Evolutionary conservation across 1,284 basidiomycete species (phyloP), one percentile per base, ranked within the genome.

Genomic region (Farysia itapuensis): DNA sequence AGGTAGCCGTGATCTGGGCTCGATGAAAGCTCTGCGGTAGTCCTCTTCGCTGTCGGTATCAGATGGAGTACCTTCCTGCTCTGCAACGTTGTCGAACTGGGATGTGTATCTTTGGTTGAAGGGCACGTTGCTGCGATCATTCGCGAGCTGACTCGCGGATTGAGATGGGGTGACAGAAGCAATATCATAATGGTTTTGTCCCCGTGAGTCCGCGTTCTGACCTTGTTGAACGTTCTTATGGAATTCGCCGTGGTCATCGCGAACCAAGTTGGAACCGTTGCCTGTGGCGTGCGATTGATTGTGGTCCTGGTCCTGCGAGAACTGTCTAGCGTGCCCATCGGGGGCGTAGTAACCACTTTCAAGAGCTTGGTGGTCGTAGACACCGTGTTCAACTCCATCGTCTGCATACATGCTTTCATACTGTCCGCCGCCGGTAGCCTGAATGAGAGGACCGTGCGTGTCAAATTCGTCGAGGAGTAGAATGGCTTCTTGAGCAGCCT

Each of bases 161-260:
- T 78, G 75, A 8, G 74, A 78, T 1, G 77, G 77, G 2, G 77
- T 77, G 30, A 78, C 70, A 9, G 73, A 73, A 23, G 71, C 69
- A 28, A 60, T 60, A 30, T 72, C 68, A 42, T 70, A 67, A 20
- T 66, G 61, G 15, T 69, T 52, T 4, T 43, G 43, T 18, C 36
- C 30, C 18, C 58, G 47, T 5, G 38, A 42, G 25, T 52, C 56
- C 21, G 19, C 4, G 6, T 21, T 14, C 6, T 28, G 39, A 25
- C 16, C 18, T 18, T 31, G 21, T 31, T 61, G 46, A 24, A 61
- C 36, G 18, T 54, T 35, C 37, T 61, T 61, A 41, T 54, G 57
- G 51, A 61, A 63, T 13, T 42, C 40, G 3, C 58, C 58, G 15
- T 56, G 52, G 13, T 54, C 54, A 21, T 64, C 60, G 15, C 49